These are phyloP conservation scores for Sporothrix dimorphospora DNA, from an alignment of 2,329 filamentous ascomycete species.

Conservation along the genomic window DNA sequence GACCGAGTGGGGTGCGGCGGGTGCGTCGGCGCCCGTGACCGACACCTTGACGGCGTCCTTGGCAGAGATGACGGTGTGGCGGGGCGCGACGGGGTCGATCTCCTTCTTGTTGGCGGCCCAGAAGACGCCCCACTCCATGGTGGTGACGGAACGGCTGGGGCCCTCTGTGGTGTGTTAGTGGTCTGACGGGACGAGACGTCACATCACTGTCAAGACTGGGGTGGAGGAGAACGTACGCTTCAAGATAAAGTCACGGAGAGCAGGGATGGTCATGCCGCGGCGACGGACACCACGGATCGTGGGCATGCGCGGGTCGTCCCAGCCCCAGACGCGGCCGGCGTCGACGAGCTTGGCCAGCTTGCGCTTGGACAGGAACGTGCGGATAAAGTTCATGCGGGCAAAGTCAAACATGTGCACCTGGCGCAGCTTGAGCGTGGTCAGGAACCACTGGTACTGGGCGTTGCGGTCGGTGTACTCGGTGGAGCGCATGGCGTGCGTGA, in stretches of 20 bases:
- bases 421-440: slow-evolving; percentile 72
- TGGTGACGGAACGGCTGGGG: slow-evolving; percentile 79
- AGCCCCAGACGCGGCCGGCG: slow-evolving; percentile 74
- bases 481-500: slow-evolving; percentile 80
- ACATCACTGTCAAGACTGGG: too few relatives aligned
- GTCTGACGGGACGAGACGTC: too few relatives aligned
- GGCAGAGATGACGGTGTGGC: slow-evolving; percentile 72
- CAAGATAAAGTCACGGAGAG: slow-evolving; percentile 80
- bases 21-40: slow-evolving; percentile 69
- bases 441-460: slow-evolving; percentile 84
- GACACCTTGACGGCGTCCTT: slow-evolving; percentile 72
- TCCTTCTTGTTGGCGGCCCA: slow-evolving; percentile 79
- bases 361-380: slow-evolving; percentile 81
- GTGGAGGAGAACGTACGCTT: too few relatives aligned
- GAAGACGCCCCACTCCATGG: slow-evolving; percentile 79
- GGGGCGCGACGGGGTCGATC: slow-evolving; percentile 75
- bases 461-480: slow-evolving; percentile 85
- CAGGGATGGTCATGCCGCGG: slow-evolving; percentile 77
- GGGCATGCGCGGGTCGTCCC: slow-evolving; percentile 84
- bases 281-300: slow-evolving; percentile 68
- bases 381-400: slow-evolving; percentile 80
- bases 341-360: slow-evolving; percentile 85
- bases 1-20: slow-evolving; percentile 64
- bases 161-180: too few relatives aligned
- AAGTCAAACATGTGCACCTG: slow-evolving; percentile 86